phyloP scores from a whole-genome alignment of 2,329 filamentous ascomycete genomes.

The Cladosporium cucumerinum region DNA sequence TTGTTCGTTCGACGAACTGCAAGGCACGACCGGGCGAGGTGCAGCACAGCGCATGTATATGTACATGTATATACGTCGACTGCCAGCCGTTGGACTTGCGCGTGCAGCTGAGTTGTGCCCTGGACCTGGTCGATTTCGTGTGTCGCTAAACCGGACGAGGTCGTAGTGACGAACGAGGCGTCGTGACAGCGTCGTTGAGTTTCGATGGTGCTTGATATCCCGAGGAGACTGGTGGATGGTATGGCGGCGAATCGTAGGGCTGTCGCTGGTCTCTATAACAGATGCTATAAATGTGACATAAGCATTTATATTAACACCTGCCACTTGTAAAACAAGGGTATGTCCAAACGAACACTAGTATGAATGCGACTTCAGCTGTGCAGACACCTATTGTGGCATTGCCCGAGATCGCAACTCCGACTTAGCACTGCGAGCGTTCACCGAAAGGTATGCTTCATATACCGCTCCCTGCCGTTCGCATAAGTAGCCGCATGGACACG shows the following conservation, averaged over 20 bases:
- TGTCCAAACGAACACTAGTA: background rate
- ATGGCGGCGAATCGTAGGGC: background rate
- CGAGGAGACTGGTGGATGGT: background rate
- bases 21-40: constrained; percentile 12
- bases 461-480: background rate
- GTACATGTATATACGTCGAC: constrained; percentile 1
- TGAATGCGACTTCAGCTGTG: background rate
- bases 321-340: background rate
- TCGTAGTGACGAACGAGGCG: background rate
- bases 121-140: constrained; percentile 2
- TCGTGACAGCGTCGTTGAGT: background rate
- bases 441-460: background rate
- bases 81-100: constrained; percentile 12
- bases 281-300: background rate
- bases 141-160: no score
- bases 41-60: background rate
- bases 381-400: background rate
- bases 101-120: constrained; percentile 3
- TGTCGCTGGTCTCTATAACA: background rate
- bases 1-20: constrained; percentile 9
- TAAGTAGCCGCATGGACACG: background rate
- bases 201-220: background rate
- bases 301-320: background rate
- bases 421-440: background rate
- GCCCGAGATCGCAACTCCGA: background rate